Percentiles rank a stretch among this genome's conserved stretches.
Conservation (phyloP, 805 yeast species). For the Hanseniaspora lindneri region DNA sequence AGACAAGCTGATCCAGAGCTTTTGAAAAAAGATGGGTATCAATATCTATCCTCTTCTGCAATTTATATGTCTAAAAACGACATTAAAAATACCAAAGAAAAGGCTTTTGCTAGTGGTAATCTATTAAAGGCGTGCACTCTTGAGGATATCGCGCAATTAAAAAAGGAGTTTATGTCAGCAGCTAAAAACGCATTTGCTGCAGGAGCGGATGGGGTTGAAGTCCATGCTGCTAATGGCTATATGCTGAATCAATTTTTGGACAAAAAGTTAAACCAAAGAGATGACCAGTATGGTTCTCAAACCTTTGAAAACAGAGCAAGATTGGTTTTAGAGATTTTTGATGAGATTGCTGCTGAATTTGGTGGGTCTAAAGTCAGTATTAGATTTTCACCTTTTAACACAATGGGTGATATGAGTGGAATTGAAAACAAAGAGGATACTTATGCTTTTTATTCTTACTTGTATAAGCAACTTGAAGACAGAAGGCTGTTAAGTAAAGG, state of each 20-base stretch:
- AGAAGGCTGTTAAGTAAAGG: slow-evolving; percentile 29
- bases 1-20: slow-evolving; percentile 33
- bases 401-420: slow-evolving; percentile 33
- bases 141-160: slow-evolving; percentile 32
- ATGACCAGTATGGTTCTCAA: slow-evolving; percentile 44
- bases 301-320: slow-evolving; percentile 41
- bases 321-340: slow-evolving; percentile 38
- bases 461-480: slow-evolving; percentile 33
- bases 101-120: slow-evolving; percentile 27
- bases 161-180: slow-evolving; percentile 34
- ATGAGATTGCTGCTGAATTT: slow-evolving; percentile 38
- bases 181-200: slow-evolving; percentile 32
- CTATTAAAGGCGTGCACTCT: slow-evolving; percentile 19
- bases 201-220: slow-evolving; percentile 50
- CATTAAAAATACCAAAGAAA: slow-evolving; percentile 24
- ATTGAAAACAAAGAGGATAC: slow-evolving; percentile 31
- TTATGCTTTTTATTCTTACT: slow-evolving; percentile 33
- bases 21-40: slow-evolving; percentile 30
- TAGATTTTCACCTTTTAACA: slow-evolving; percentile 38
- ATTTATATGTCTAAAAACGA: slow-evolving; percentile 27
- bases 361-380: slow-evolving; percentile 42
- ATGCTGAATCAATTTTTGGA: slow-evolving; percentile 46
- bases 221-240: slow-evolving; percentile 61
- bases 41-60: slow-evolving; percentile 34
- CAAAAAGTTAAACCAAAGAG: slow-evolving; percentile 34